Conservation (phyloP, 148 eudicot species). For the Cornus kousa region DNA sequence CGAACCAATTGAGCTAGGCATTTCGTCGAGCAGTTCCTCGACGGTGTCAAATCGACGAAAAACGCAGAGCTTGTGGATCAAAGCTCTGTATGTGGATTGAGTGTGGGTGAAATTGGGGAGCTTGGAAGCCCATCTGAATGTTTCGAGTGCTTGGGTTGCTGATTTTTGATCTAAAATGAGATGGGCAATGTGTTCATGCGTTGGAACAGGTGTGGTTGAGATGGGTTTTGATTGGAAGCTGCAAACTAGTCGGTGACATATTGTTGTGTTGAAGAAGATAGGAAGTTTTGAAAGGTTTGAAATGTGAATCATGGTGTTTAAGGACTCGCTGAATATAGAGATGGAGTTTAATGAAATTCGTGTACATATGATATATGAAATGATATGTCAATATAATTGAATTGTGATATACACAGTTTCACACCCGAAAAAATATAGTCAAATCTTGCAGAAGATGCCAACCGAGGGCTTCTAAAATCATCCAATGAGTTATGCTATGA, state of each 20-base stretch:
- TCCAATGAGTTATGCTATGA: too few relatives aligned
- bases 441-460: too few relatives aligned
- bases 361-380: too few relatives aligned
- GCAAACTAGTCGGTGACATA: neutral
- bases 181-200: constrained; percentile 60
- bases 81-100: constrained; percentile 69
- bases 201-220: constrained; percentile 48
- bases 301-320: constrained; percentile 21
- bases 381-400: too few relatives aligned
- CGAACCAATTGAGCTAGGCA: constrained; percentile 73
- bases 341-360: too few relatives aligned
- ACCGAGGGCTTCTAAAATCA: too few relatives aligned
- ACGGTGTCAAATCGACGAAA: constrained; percentile 65
- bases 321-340: too few relatives aligned
- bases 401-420: too few relatives aligned
- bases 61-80: constrained; percentile 69
- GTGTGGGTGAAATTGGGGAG: constrained; percentile 71
- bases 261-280: constrained; percentile 8
- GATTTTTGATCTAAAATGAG: constrained; percentile 72
- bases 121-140: constrained; percentile 90
- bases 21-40: constrained; percentile 73
- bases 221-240: constrained; percentile 35
- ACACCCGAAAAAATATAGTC: too few relatives aligned
- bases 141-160: constrained; percentile 57
- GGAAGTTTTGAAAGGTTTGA: constrained; percentile 17